Evolutionary conservation across 2,329 filamentous ascomycete species (phyloP).

Genomic region (Fusarium sp.): DNA sequence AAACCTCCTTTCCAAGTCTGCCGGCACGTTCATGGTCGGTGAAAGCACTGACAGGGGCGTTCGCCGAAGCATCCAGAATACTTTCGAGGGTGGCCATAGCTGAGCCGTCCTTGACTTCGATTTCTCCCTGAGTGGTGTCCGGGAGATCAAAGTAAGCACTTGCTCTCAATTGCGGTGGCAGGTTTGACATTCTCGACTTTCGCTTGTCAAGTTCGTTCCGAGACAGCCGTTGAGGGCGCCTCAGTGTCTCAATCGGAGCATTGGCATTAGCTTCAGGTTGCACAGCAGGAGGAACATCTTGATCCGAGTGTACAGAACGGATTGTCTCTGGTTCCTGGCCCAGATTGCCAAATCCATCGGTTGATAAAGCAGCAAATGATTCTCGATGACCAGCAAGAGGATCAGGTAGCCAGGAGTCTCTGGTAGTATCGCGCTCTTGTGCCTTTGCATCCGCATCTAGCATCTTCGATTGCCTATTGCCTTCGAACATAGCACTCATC

Average conservation of each 20-base stretch:
- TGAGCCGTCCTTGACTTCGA: constrained; percentile 79
- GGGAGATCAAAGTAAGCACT: constrained; percentile 88
- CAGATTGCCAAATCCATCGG: constrained; percentile 40
- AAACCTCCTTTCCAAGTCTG: constrained; percentile 78
- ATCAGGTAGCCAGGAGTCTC: constrained; percentile 60
- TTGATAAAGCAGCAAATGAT: constrained; percentile 50
- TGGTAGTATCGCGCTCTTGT: constrained; percentile 30
- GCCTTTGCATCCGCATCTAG: constrained; percentile 20
- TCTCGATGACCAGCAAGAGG: constrained; percentile 55
- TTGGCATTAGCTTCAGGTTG: constrained; percentile 36
- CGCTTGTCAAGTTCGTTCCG: constrained; percentile 48
- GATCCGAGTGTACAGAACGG: constrained; percentile 35
- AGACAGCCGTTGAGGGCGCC: constrained; percentile 52
- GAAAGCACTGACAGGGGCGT: constrained; percentile 89
- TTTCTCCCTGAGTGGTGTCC: constrained; percentile 58
- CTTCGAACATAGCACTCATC: constrained; percentile 67
- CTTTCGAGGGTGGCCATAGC: constrained; percentile 90
- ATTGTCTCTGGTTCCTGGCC: constrained; percentile 32
- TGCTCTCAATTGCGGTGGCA: constrained; percentile 90
- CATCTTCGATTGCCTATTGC: constrained; percentile 41
- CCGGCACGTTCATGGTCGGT: constrained; percentile 89
- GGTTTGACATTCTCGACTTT: constrained; percentile 52
- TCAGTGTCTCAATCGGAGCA: constrained; percentile 43
- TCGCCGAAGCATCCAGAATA: constrained; percentile 89
- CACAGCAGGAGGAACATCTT: constrained; percentile 8